Evolutionary conservation across 257 asterid genomes (phyloP).

Genomic region (Salvia hispanica): DNA sequence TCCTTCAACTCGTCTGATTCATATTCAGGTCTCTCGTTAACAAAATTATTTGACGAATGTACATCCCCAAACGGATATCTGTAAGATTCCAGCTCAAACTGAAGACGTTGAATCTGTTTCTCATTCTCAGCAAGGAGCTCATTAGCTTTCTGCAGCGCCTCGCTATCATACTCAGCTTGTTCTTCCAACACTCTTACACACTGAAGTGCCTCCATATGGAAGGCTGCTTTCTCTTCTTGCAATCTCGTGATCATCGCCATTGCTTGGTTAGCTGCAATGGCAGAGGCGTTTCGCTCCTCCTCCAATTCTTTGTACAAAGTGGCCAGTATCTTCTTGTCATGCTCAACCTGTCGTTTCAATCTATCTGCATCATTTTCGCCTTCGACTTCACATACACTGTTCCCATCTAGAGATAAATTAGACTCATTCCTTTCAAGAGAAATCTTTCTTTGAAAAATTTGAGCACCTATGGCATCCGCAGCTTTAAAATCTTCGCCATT

Average conservation of each 20-base stretch:
- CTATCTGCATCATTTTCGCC: slow-evolving; percentile 76
- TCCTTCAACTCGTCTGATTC: slow-evolving; percentile 26
- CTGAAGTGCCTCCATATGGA: slow-evolving; percentile 86
- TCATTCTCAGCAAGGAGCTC: slow-evolving; percentile 62
- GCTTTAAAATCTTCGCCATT: slow-evolving; percentile 56
- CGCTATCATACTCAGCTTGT: slow-evolving; percentile 79
- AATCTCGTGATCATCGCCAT: slow-evolving; percentile 93
- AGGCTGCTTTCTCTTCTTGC: slow-evolving; percentile 86
- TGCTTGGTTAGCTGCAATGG: slow-evolving; percentile 85
- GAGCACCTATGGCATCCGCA: slow-evolving; percentile 54
- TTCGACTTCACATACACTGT: slow-evolving; percentile 70
- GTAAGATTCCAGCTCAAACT: slow-evolving; percentile 50
- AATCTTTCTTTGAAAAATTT: slow-evolving; percentile 61
- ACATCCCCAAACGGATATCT: slow-evolving; percentile 43
- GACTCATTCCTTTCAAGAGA: slow-evolving; percentile 91
- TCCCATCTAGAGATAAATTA: slow-evolving; percentile 68
- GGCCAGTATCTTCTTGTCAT: slow-evolving; percentile 61
- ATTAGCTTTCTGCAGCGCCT: slow-evolving; percentile 68
- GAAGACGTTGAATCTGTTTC: slow-evolving; percentile 52
- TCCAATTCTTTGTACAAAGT: slow-evolving; percentile 74
- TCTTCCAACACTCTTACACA: slow-evolving; percentile 83
- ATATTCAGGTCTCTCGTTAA: slow-evolving; percentile 16
- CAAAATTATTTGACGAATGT: slow-evolving; percentile 29
- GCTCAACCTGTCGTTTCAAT: slow-evolving; percentile 73
- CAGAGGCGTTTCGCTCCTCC: slow-evolving; percentile 88